Conservation (phyloP, 768 basidiomycete species). For the Termitomyces sp. region DNA sequence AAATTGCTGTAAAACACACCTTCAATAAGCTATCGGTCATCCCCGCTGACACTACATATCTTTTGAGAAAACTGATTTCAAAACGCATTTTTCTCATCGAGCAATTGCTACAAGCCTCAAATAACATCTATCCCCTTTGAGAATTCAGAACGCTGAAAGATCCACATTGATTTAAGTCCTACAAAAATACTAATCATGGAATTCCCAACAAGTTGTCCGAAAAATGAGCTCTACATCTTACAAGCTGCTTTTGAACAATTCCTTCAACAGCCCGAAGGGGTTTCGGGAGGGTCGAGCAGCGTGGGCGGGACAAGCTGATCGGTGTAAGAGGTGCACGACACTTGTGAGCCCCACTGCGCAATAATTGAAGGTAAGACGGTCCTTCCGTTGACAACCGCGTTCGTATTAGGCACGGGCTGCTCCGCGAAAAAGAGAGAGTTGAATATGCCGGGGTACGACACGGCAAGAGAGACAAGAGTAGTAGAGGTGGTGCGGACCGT, state of each 20-base stretch:
- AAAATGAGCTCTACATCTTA: neutral
- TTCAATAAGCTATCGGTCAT: too few relatives aligned
- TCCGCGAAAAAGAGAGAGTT: constrained; percentile 11
- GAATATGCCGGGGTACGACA: constrained; percentile 24
- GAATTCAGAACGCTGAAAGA: too few relatives aligned
- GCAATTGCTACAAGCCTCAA: neutral
- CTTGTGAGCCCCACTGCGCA: constrained; percentile 19
- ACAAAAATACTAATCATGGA: neutral
- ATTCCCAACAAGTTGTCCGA: neutral
- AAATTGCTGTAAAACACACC: neutral
- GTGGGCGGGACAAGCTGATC: constrained; percentile 13
- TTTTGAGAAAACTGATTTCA: neutral
- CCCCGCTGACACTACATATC: neutral
- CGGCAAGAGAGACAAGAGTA: constrained; percentile 15
- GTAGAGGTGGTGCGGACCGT: constrained; percentile 18
- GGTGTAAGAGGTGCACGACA: constrained; percentile 11
- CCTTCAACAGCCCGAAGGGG: constrained; percentile 7
- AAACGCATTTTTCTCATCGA: too few relatives aligned
- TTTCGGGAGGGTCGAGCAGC: constrained; percentile 2
- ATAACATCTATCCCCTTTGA: neutral
- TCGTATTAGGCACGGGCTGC: constrained; percentile 22
- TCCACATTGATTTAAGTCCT: neutral
- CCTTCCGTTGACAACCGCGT: constrained; percentile 21
- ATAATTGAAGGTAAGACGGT: constrained; percentile 18
- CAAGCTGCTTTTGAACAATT: neutral